phyloP scores from a whole-genome alignment of 306 rosid genomes.

The Gleditsia sinensis region DNA sequence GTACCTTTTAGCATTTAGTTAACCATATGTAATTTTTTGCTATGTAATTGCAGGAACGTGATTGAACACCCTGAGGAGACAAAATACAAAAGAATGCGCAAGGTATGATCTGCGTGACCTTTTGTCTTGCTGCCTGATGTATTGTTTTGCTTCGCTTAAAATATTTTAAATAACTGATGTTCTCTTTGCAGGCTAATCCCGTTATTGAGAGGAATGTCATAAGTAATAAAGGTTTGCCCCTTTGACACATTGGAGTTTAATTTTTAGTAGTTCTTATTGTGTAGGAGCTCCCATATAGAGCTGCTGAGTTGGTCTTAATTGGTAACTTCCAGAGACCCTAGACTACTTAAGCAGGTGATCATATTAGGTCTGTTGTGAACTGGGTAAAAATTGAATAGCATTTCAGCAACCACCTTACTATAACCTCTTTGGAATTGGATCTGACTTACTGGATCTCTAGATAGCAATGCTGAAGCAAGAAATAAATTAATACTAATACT shows the following conservation, averaged over 20 bases:
- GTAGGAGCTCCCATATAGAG: slow-evolving; percentile 10
- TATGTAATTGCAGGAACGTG: slow-evolving; percentile 63
- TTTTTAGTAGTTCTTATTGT: slow-evolving; percentile 11
- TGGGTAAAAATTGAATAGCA: background rate
- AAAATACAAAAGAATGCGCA: slow-evolving; percentile 73
- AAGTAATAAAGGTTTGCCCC: slow-evolving; percentile 65
- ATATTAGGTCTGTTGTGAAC: slow-evolving; percentile 20
- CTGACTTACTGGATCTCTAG: slow-evolving; percentile 2
- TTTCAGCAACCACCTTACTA: background rate
- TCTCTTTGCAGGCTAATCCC: slow-evolving; percentile 77
- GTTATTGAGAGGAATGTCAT: slow-evolving; percentile 65
- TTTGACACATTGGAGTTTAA: slow-evolving; percentile 18
- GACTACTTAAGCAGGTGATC: background rate
- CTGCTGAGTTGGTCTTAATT: slow-evolving; percentile 1
- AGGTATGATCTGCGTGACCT: slow-evolving; percentile 50
- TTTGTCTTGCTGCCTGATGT: slow-evolving; percentile 1
- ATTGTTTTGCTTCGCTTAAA: slow-evolving; percentile 8
- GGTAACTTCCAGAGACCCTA: background rate
- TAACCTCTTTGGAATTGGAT: background rate
- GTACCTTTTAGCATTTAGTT: slow-evolving; percentile 25
- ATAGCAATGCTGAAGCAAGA: slow-evolving; percentile 10
- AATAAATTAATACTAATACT: background rate
- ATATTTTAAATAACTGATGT: slow-evolving; percentile 15
- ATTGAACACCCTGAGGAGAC: slow-evolving; percentile 79
- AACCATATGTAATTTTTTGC: slow-evolving; percentile 4